Percentiles rank a stretch among this genome's conserved stretches.
These are phyloP conservation scores for Combretum micranthum DNA, from an alignment of 345 rosid genomes.

Conservation along the genomic window DNA sequence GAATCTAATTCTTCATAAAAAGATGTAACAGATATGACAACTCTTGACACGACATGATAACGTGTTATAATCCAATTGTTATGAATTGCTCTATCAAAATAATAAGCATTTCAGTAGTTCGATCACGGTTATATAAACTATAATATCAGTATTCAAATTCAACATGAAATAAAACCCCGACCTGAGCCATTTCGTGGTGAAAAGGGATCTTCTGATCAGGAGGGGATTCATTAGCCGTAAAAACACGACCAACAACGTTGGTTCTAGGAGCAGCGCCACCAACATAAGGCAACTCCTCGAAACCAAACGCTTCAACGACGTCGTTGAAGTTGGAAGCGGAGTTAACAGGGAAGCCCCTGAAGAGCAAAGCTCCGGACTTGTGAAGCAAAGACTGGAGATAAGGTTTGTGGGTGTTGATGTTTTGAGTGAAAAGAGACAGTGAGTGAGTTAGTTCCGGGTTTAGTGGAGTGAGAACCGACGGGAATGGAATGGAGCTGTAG, in stretches of 20 bases:
- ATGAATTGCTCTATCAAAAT: background rate
- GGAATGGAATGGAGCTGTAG: conserved; percentile 42
- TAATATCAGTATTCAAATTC: too few species aligned
- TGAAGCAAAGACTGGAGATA: conserved; percentile 54
- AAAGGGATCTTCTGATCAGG: conserved; percentile 88
- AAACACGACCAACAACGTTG: conserved; percentile 80
- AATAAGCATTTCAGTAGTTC: too few species aligned
- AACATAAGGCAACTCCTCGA: conserved; percentile 77
- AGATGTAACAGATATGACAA: too few species aligned
- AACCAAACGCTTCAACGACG: conserved; percentile 82
- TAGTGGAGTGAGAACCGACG: conserved; percentile 41
- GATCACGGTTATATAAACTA: too few species aligned
- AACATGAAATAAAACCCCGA: background rate
- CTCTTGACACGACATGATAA: too few species aligned
- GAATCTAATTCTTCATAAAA: too few species aligned
- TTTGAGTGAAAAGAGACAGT: conserved; percentile 20
- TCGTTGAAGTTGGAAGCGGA: conserved; percentile 76
- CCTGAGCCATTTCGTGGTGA: conserved; percentile 98
- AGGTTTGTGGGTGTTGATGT: conserved; percentile 39
- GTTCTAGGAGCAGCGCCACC: conserved; percentile 86
- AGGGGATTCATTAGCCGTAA: conserved; percentile 90
- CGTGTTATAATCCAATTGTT: too few species aligned
- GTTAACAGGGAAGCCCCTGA: conserved; percentile 51
- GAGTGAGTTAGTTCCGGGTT: conserved; percentile 19
- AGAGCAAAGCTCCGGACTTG: conserved; percentile 60